Evolutionary conservation across 2,329 filamentous ascomycete genomes (phyloP).

Genomic region (Fusarium secorum): DNA sequence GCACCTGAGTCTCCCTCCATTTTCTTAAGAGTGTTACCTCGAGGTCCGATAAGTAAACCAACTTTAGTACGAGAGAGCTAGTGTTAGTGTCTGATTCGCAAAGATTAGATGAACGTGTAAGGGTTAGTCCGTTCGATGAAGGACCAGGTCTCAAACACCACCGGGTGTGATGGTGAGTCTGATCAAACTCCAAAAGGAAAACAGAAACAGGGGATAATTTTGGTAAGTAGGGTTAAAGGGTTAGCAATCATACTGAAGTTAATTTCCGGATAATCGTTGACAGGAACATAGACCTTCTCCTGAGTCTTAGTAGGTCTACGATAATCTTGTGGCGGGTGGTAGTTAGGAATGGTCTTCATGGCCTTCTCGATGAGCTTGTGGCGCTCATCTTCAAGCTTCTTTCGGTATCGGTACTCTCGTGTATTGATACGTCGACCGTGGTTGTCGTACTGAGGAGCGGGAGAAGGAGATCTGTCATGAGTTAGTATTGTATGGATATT

Average conservation of each 20-base stretch:
- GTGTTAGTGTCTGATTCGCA: conserved; percentile 78
- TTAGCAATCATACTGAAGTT: conserved; percentile 99
- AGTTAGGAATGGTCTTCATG: conserved; percentile 99
- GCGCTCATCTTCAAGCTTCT: conserved; percentile 96
- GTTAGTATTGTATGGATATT: conserved; percentile 14
- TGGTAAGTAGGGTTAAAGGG: conserved; percentile 82
- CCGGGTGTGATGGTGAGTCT: conserved; percentile 48
- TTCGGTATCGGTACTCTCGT: conserved; percentile 97
- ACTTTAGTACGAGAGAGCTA: conserved; percentile 90
- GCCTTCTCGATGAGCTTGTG: conserved; percentile 99
- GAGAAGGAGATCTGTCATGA: conserved; percentile 82
- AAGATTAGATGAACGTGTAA: conserved; percentile 48
- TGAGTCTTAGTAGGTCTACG: conserved; percentile 99
- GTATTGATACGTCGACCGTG: conserved; percentile 99
- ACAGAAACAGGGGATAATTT: conserved; percentile 47
- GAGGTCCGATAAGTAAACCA: conserved; percentile 99
- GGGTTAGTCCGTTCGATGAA: conserved; percentile 45
- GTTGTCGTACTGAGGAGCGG: conserved; percentile 97
- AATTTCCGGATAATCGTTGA: conserved; percentile 99
- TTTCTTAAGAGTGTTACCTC: conserved; percentile 99
- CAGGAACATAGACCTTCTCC: conserved; percentile 99
- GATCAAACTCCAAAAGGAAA: conserved; percentile 56
- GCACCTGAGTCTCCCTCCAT: conserved; percentile 98
- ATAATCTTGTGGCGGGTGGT: conserved; percentile 98
- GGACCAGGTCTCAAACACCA: conserved; percentile 46